Conservation (phyloP, 208 protist species). For the Acanthamoeba royreba region DNA sequence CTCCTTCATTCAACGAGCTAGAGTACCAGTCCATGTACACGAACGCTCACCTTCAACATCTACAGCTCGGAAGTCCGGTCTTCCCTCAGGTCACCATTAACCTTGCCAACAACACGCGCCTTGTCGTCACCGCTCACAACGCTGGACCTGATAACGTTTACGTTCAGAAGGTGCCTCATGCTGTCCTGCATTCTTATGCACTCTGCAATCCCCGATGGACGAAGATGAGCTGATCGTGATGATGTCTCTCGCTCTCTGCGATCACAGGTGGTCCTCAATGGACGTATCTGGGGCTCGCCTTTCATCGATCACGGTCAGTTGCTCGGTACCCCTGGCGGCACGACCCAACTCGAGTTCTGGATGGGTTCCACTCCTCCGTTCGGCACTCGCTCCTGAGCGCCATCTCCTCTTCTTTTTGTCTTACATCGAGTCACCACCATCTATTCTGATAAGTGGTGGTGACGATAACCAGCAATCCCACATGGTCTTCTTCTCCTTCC, state of each 20-base stretch:
- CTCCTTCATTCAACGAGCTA: background rate
- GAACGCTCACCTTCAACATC: background rate
- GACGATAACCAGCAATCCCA: no score
- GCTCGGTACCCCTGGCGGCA: background rate
- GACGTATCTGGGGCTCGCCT: background rate
- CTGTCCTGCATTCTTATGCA: no score
- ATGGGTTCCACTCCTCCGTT: background rate
- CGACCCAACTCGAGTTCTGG: background rate
- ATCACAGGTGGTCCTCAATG: background rate
- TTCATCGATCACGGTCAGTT: background rate
- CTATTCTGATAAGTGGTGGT: no score
- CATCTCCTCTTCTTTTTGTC: background rate
- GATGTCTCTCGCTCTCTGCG: no score
- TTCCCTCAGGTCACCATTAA: background rate
- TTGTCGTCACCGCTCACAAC: background rate
- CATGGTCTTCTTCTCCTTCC: no score
- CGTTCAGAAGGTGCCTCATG: background rate
- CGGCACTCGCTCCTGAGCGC: background rate
- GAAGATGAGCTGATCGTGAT: no score
- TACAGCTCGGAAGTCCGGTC: background rate
- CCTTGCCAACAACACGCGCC: background rate
- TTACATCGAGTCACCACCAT: background rate
- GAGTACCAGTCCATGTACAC: background rate
- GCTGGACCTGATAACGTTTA: background rate
- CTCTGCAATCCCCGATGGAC: background rate